Base-by-base conservation (phyloP, 768 basidiomycete genomes). In the Mycena alexandri region DNA sequence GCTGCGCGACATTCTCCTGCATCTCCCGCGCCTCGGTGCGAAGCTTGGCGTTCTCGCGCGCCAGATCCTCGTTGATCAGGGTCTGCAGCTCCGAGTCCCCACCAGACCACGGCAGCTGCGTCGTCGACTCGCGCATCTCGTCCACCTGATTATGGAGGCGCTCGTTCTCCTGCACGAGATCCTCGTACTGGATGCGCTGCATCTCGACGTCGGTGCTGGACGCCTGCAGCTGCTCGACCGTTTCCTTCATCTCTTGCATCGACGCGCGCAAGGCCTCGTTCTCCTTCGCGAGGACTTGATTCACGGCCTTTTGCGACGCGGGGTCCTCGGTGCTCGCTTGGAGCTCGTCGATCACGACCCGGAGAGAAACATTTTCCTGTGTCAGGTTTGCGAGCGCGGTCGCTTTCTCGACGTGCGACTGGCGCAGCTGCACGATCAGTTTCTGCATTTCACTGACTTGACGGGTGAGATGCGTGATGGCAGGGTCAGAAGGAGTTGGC, bases 71-170 rank as follows among this genome's bases (percentile, higher is more conserved):
- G 53, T 71, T 71, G 43, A 71, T 71, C 12, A 71, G 62, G 1
- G 66, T 67, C 44, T 71, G 70, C 53, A 71, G 60, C 48, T 71
- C 70, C 13, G 62, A 64, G 53, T 71, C 70, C 13, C 70, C 70
- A 19, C 66, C 70, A 12, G 66, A 68, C 70, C 70, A 71, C 33
- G 70, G 70, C 8, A 71, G 56, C 44, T 68, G 66, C 58, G 70
- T 71, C 44, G 70, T 71, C 34, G 70, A 71, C 42, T 63, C 70
- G 34, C 66, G 70, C 70, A 71, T 68, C 53, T 71, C 70, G 44
- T 41, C 21, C 22, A 71, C 63, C 29, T 61, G 52, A 3, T 17
- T 21, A 13, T 22, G 14, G 7, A 71, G 70, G 12, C 70, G 70
- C 59, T 68, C 70, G 34, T 71, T 71, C 17, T 71, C 70, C 0